These are phyloP conservation scores for Diaporthe humulicola DNA, from an alignment of 2,329 filamentous ascomycete species.

Conservation along the genomic window DNA sequence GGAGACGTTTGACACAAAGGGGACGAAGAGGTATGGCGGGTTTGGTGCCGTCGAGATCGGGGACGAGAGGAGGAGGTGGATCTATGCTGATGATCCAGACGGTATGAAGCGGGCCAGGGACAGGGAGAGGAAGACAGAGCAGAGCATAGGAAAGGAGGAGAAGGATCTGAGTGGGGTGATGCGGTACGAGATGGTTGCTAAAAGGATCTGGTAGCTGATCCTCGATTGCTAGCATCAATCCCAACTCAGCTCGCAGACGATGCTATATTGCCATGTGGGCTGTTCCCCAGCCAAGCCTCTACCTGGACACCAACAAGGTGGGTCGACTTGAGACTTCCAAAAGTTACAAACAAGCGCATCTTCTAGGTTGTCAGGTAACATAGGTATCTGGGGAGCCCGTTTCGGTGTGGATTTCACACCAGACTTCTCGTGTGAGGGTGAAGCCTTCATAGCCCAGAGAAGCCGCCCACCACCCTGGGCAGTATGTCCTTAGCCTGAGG, in stretches of 20 bases:
- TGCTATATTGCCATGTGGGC: too few relatives aligned
- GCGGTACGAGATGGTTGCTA: constrained; percentile 95
- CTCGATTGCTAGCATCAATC: background rate
- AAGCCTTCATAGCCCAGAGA: background rate
- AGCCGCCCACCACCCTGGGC: background rate
- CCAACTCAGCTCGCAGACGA: too few relatives aligned
- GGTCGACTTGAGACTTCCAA: too few relatives aligned
- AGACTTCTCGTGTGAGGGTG: background rate
- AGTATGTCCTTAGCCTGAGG: background rate
- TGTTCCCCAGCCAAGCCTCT: too few relatives aligned
- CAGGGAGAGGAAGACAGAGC: constrained; percentile 72
- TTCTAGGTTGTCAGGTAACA: too few relatives aligned
- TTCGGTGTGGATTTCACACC: background rate
- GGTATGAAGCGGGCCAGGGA: constrained; percentile 72
- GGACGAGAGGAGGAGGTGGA: constrained; percentile 87
- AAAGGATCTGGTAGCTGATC: constrained; percentile 85
- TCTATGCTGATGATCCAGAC: constrained; percentile 88
- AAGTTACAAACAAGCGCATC: too few relatives aligned
- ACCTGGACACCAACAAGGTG: too few relatives aligned
- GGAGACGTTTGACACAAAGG: constrained; percentile 75
- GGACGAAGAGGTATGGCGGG: constrained; percentile 78
- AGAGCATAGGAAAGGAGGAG: constrained; percentile 66
- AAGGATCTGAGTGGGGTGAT: constrained; percentile 76
- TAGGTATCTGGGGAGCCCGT: background rate
- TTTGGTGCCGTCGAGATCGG: constrained; percentile 90